Base-by-base conservation (phyloP, 2,329 filamentous ascomycete genomes). In the Scedosporium minutisporum region DNA sequence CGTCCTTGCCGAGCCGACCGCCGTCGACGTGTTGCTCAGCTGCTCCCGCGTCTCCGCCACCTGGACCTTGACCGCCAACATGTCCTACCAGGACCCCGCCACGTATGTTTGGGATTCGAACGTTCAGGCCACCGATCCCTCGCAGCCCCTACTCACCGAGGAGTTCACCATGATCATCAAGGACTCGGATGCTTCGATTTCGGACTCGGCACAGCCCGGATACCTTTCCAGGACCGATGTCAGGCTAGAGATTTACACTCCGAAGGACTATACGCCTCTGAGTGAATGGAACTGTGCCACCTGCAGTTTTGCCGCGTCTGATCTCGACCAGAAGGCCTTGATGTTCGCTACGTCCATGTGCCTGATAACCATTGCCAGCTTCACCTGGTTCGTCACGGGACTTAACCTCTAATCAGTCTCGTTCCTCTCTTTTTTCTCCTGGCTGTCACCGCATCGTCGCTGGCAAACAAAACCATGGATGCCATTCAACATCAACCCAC, bases 331-430 rank as follows among this genome's bases (percentile, higher is more conserved):
- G 64, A 76, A 77, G 51, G 80, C 80, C 1, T 42, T 85, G 7
- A 75, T 77, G 5, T 77, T 85, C 63, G 80, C 80, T 42, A 55
- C 83, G 59, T 74, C 76, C 12, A 85, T 86, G 80, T 78, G 80
- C 67, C 58, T 81, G 38, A 70, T 85, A 53, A 87, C 84, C 1
- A 74, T 87, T 3, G 66, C 83, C 33, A 84, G 81, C 69, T 87
- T 87, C 66, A 86, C 84, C 33, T 87, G 84, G 84, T 87, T 87
- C 67, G 82, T 86, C 44, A 76, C 76, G 25, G 83, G 84, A 2
- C 69, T 83, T 10, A 75, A 73, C 7, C 68, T 75, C 42, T 69
- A 77, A 57, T 25, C 16, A 41, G 18, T 2, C 41, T 42, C 18
- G 12, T 55, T 25, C 18, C 51, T 14, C 38, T 18, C 38, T 21